Evolutionary conservation across 2,329 filamentous ascomycete genomes (phyloP), one percentile per base, ranked within the genome.

Genomic region (Colletotrichum tanaceti): DNA sequence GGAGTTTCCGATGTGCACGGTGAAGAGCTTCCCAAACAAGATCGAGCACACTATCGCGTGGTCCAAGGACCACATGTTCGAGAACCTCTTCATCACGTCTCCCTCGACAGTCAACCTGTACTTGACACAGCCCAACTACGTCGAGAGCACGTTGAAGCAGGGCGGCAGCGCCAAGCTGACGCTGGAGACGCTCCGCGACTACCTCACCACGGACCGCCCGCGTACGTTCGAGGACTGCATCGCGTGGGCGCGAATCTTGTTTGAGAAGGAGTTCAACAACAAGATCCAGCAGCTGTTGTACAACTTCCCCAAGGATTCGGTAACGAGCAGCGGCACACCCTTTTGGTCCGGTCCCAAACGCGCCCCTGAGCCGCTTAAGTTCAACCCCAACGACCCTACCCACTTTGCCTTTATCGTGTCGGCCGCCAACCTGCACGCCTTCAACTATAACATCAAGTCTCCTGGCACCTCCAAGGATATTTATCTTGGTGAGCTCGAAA

Each of bases 331-430:
- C 44, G 96, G 96, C 39, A 92, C 94, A 71, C 92, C 89, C 1
- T 99, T 99, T 87, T 99, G 96, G 96, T 98, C 96, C 38, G 95
- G 96, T 13, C 96, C 96, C 57, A 99, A 99, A 88, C 93, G 96
- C 76, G 96, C 96, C 14, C 96, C 96, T 5, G 93, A 97, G 71
- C 87, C 95, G 72, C 85, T 98, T 77, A 94, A 93, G 79, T 99
- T 99, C 73, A 93, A 98, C 74, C 81, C 90, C 54, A 87, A 90
- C 69, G 96, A 98, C 80, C 85, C 90, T 13, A 96, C 93, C 24
- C 96, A 99, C 81, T 91, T 95, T 76, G 89, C 88, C 44, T 99
- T 98, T 77, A 85, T 99, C 63, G 89, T 97, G 71, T 90, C 96
- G 20, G 96, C 90, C 9, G 94, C 96, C 43, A 96, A 97, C 77